phyloP scores from a whole-genome alignment of 2,329 filamentous ascomycete species.

The Microdochium trichocladiopsis region DNA sequence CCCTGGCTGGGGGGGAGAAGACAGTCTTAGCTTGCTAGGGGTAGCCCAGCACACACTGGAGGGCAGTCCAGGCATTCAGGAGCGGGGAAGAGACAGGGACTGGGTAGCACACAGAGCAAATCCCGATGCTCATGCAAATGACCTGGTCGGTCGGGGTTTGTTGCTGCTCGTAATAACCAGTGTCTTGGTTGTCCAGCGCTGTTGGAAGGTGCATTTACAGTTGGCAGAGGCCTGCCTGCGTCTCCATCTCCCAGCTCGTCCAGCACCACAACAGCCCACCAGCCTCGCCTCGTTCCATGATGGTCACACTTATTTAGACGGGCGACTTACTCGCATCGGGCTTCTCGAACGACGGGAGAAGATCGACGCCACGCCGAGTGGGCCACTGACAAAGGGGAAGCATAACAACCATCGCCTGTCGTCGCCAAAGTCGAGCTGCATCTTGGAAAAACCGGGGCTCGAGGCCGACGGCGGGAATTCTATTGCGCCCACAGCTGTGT shows the following conservation, averaged over 20 bases:
- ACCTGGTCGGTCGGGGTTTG: neutral
- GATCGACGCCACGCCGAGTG: neutral
- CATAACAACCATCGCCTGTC: neutral
- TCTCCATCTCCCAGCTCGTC: too few species aligned
- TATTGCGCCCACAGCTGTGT: neutral
- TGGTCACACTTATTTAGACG: too few species aligned
- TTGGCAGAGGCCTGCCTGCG: too few species aligned
- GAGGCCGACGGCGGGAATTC: neutral
- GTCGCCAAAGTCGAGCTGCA: too few species aligned
- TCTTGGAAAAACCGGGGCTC: neutral
- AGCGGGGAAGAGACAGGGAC: neutral
- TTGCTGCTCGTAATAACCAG: too few species aligned
- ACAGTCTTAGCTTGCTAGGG: neutral
- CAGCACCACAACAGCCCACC: too few species aligned
- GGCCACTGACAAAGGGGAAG: neutral
- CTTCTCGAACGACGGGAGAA: neutral
- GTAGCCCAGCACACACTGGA: too few species aligned
- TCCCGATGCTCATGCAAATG: neutral
- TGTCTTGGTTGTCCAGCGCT: too few species aligned
- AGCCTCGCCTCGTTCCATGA: too few species aligned
- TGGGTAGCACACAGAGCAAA: neutral
- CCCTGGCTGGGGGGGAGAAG: neutral
- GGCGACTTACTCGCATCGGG: neutral
- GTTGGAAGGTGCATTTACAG: too few species aligned
- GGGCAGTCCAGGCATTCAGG: neutral